Conservation (phyloP, 192 early-diverging fungal genomes). For the Radiomyces spectabilis region DNA sequence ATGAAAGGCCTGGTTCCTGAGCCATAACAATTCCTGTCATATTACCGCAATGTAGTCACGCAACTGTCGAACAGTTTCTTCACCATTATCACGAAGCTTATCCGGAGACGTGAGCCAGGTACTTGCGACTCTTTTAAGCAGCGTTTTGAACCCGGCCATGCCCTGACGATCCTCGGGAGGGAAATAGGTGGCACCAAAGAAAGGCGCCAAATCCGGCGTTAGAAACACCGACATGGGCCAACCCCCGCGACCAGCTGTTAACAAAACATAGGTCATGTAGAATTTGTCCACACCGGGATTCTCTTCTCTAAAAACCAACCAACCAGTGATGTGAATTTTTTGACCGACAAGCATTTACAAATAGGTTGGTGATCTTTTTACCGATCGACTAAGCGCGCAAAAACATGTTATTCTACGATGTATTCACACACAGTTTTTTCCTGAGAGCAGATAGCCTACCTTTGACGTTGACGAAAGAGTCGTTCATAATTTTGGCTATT, state of each 20-base stretch:
- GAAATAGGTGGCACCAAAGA: slow-evolving; percentile 41
- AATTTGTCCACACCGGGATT: slow-evolving; percentile 56
- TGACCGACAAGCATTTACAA: no score
- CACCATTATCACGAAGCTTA: slow-evolving; percentile 22
- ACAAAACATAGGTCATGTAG: slow-evolving; percentile 60
- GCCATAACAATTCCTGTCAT: no score
- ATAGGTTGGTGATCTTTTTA: no score
- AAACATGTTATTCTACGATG: not conserved
- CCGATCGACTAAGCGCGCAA: slow-evolving; percentile 9
- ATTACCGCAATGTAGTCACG: no score
- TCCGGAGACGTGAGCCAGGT: slow-evolving; percentile 34
- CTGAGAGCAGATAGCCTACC: slow-evolving; percentile 15
- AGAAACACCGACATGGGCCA: slow-evolving; percentile 65
- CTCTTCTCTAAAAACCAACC: slow-evolving; percentile 35
- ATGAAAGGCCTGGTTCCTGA: no score
- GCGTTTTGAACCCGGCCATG: slow-evolving; percentile 28
- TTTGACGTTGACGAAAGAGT: slow-evolving; percentile 48
- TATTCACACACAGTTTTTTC: not conserved
- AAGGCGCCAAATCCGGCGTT: slow-evolving; percentile 41
- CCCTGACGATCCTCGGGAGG: slow-evolving; percentile 32
- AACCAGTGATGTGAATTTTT: not conserved
- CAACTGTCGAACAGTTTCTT: slow-evolving; percentile 34
- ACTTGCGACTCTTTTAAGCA: slow-evolving; percentile 20
- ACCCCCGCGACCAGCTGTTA: slow-evolving; percentile 52
- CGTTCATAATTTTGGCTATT: slow-evolving; percentile 53